A percentile compares a stretch with the other conserved stretches of the same genome.
phyloP scores from a whole-genome alignment of 176 grass and related monocot genomes.

The Raddia distichophylla region DNA sequence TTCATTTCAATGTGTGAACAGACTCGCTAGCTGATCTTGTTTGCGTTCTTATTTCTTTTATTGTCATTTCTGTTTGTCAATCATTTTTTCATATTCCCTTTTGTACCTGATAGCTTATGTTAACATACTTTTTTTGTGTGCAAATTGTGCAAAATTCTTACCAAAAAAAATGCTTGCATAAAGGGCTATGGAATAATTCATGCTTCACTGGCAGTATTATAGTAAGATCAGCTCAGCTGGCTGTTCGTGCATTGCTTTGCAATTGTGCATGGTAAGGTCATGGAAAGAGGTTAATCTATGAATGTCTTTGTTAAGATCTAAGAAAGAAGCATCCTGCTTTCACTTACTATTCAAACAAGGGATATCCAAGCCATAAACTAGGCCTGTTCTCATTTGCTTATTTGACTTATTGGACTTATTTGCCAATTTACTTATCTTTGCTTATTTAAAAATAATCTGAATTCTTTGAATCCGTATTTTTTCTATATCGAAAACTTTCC shows the following conservation, averaged over 20 bases:
- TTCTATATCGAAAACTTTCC: no score
- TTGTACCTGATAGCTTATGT: neutral
- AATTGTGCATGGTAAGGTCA: neutral
- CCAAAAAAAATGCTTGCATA: neutral
- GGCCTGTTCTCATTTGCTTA: no score
- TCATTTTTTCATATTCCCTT: neutral
- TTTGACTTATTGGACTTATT: no score
- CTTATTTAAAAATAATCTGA: no score
- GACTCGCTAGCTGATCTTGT: neutral
- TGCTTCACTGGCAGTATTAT: neutral
- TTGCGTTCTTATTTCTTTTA: neutral
- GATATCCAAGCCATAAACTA: neutral
- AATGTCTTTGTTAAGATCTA: neutral
- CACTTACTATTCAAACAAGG: neutral
- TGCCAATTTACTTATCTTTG: no score
- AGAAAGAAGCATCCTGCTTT: neutral
- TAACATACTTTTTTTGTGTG: neutral
- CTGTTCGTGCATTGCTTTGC: neutral
- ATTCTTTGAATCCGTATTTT: no score
- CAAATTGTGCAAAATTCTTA: neutral
- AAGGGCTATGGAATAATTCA: neutral
- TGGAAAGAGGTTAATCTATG: neutral
- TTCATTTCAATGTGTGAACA: neutral
- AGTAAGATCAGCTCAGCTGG: neutral
- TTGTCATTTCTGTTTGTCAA: neutral